These are phyloP conservation scores for Russula brevipes DNA, from an alignment of 768 basidiomycete species.

Conservation along the genomic window DNA sequence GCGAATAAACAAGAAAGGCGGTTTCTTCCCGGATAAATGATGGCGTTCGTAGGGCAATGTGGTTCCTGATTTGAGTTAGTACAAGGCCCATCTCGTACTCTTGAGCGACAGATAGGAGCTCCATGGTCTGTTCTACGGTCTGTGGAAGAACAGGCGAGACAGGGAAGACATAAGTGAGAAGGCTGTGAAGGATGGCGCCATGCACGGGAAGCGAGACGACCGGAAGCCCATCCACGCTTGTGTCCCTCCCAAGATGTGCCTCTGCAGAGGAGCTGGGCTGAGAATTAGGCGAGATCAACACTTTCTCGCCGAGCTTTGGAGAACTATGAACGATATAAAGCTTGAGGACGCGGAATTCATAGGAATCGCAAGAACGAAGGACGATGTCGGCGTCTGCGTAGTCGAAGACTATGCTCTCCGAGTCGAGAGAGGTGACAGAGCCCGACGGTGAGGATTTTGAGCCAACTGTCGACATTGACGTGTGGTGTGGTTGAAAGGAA, in stretches of 20 bases:
- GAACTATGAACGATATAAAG: slow-evolving; percentile 41
- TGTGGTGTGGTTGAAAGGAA: too few relatives aligned
- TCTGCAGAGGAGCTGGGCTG: background rate
- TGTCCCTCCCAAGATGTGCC: background rate
- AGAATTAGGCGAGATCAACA: slow-evolving; percentile 23
- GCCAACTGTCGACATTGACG: background rate
- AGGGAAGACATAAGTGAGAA: slow-evolving; percentile 7
- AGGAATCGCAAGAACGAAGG: slow-evolving; percentile 40
- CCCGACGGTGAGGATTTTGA: background rate
- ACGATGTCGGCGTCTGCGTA: slow-evolving; percentile 40
- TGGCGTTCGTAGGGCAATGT: background rate
- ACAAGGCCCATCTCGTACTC: slow-evolving; percentile 7
- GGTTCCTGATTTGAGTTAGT: background rate
- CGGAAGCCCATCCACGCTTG: background rate
- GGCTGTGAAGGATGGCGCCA: background rate
- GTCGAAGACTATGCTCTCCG: slow-evolving; percentile 32
- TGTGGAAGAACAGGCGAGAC: slow-evolving; percentile 1
- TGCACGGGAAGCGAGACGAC: background rate
- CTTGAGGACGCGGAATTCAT: slow-evolving; percentile 42
- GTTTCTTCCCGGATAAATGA: background rate
- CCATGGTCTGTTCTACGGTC: background rate
- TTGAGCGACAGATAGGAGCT: slow-evolving; percentile 2
- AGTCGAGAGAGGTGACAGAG: background rate
- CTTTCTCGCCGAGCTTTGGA: slow-evolving; percentile 32
- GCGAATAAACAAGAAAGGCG: background rate